phyloP scores from a whole-genome alignment of 192 early-diverging fungal genomes.

The Entophlyctis luteolus region DNA sequence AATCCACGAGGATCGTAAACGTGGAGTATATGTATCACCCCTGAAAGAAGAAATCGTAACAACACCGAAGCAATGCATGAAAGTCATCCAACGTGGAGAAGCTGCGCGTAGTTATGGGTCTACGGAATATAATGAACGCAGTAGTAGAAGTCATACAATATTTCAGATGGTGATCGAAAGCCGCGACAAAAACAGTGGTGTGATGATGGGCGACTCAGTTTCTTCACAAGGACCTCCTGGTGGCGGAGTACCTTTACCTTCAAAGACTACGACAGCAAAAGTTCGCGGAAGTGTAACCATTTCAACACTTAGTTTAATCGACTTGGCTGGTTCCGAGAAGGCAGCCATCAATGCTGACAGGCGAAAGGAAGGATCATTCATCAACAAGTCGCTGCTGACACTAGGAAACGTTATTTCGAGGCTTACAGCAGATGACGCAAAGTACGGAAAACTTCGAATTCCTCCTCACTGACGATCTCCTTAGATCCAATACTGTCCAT shows the following conservation, averaged over 20 bases:
- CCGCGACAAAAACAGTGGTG: conserved; percentile 38
- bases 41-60: conserved; percentile 74
- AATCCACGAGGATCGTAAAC: conserved; percentile 72
- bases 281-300: conserved; percentile 32
- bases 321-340: conserved; percentile 89
- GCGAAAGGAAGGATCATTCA: conserved; percentile 90
- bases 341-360: conserved; percentile 74
- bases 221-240: neutral
- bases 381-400: conserved; percentile 87
- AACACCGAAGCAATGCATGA: conserved; percentile 65
- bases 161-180: conserved; percentile 73
- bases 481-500: conserved; percentile 50
- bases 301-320: conserved; percentile 71
- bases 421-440: conserved; percentile 69
- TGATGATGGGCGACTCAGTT: conserved; percentile 14
- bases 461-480: neutral
- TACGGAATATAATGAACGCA: conserved; percentile 87
- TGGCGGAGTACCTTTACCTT: neutral
- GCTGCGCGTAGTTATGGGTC: conserved; percentile 71
- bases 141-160: conserved; percentile 87
- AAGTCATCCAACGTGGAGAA: conserved; percentile 73
- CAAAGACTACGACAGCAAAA: too few relatives aligned
- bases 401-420: conserved; percentile 91
- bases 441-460: neutral
- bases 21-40: conserved; percentile 70